phyloP scores from a whole-genome alignment of 2,329 filamentous ascomycete species.

The Trichoderma lentiforme region DNA sequence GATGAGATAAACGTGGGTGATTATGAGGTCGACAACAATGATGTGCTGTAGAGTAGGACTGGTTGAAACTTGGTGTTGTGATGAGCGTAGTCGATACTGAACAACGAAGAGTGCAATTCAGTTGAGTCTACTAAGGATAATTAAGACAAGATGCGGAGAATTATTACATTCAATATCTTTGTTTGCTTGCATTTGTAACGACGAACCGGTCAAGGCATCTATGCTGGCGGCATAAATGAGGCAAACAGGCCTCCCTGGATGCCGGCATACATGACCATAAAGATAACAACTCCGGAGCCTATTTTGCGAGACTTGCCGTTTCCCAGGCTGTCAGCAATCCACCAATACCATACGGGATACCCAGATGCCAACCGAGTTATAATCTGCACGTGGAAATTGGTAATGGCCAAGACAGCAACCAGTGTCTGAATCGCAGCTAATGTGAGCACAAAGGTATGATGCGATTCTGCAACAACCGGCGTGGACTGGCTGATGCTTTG shows the following conservation, averaged over 20 bases:
- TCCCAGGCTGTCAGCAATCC: constrained; percentile 56
- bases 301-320: constrained; percentile 32
- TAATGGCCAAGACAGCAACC: constrained; percentile 68
- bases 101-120: not conserved
- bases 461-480: constrained; percentile 17
- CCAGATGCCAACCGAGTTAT: constrained; percentile 85
- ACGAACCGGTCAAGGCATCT: not conserved
- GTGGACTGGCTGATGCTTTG: constrained; percentile 5
- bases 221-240: constrained; percentile 88
- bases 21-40: not conserved
- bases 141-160: not conserved
- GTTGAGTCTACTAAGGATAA: not conserved
- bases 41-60: not conserved
- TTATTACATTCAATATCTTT: not conserved
- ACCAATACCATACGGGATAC: constrained; percentile 87
- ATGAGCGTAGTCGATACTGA: not conserved
- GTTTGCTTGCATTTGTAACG: not conserved
- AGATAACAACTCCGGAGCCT: constrained; percentile 50
- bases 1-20: not conserved
- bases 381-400: constrained; percentile 89
- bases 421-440: constrained; percentile 71
- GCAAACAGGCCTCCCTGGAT: constrained; percentile 83
- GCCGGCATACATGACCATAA: constrained; percentile 76
- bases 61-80: not conserved
- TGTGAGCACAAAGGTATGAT: constrained; percentile 42